phyloP scores from a whole-genome alignment of 805 yeast species.

The Candida ponderosae region DNA sequence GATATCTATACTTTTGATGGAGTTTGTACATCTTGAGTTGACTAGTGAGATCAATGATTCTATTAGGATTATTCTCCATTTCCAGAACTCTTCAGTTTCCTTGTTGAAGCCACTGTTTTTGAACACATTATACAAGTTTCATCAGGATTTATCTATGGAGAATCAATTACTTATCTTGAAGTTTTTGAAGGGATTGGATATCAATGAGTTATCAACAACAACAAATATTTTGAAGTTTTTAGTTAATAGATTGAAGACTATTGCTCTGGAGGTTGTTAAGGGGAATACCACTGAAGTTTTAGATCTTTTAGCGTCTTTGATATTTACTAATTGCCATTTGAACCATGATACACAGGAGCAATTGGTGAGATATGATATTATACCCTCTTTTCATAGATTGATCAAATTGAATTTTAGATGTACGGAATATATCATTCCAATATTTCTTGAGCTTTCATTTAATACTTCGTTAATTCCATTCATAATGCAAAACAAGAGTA shows the following conservation, averaged over 20 bases:
- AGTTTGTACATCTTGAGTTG: conserved; percentile 7
- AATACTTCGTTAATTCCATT: conserved; percentile 27
- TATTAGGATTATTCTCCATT: conserved; percentile 22
- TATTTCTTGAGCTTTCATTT: conserved; percentile 38
- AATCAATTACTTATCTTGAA: conserved; percentile 31
- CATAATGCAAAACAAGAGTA: conserved; percentile 17
- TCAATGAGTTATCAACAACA: conserved; percentile 7
- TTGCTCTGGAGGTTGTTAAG: neutral
- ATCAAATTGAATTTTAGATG: conserved; percentile 32
- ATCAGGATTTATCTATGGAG: conserved; percentile 21
- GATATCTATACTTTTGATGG: conserved; percentile 33
- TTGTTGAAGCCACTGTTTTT: conserved; percentile 34
- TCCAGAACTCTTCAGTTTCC: conserved; percentile 31
- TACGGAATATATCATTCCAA: conserved; percentile 38
- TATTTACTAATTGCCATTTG: conserved; percentile 39
- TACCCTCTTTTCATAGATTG: conserved; percentile 29
- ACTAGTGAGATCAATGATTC: conserved; percentile 20
- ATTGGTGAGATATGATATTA: conserved; percentile 30
- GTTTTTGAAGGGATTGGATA: conserved; percentile 20
- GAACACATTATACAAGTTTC: conserved; percentile 34
- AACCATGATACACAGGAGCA: conserved; percentile 32
- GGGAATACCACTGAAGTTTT: conserved; percentile 28
- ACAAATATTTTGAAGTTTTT: conserved; percentile 33
- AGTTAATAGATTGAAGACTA: conserved; percentile 15
- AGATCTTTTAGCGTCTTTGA: conserved; percentile 32